Evolutionary conservation across 179 eudicot species (phyloP), one percentile per base, ranked within the genome.

Genomic region (Beta corolliflora): DNA sequence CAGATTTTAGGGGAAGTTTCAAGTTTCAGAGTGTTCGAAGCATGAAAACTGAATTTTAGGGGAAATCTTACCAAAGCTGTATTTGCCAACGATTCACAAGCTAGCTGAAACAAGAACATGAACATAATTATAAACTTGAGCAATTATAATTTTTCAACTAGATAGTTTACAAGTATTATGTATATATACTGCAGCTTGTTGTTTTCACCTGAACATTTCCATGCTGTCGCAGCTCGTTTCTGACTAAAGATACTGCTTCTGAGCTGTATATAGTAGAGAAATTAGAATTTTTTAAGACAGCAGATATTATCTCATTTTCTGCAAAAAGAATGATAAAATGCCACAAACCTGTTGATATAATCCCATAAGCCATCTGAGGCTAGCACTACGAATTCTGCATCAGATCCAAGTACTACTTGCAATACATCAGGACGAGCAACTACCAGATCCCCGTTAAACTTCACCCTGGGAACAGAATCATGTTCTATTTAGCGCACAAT

Each of bases 361-460:
- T 96, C 99, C 99, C 99, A 96, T 78, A 96, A 87, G 66, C 99
- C 99, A 88, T 96, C 98, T 71, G 98, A 92, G 58, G 99, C 99
- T 84, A 96, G 85, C 18, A 96, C 67, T 53, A 91, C 75, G 36
- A 94, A 91, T 55, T 96, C 99, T 59, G 90, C 86, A 86, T 96
- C 98, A 58, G 96, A 81, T 73, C 91, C 97, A 48, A 96, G 89
- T 73, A 90, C 60, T 69, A 85, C 88, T 89, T 91, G 93, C 71
- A 56, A 87, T 48, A 94, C 82, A 85, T 96, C 99, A 73, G 99
- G 99, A 79, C 79, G 79, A 16, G 97, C 94, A 36, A 89, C 91
- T 77, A 96, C 93, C 82, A 96, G 82, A 82, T 96, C 96, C 74
- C 89, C 97, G n/a, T 70, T 86, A 72, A 96, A 89, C 67, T 84